Evolutionary conservation across 176 grass and related monocot species (phyloP).

Genomic region (Oropetium thomaeum): DNA sequence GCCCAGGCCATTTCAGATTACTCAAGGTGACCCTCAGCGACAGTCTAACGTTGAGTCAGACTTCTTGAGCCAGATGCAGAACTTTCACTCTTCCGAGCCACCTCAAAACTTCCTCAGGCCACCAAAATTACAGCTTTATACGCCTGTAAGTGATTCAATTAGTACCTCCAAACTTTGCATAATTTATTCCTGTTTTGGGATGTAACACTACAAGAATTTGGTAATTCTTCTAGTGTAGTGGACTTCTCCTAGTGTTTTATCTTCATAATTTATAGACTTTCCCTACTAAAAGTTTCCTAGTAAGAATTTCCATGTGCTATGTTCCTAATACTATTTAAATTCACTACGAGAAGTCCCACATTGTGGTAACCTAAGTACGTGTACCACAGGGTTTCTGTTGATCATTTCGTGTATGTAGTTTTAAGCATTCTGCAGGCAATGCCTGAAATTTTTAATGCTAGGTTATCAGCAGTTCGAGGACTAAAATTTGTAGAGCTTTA

Average conservation of each 20-base stretch:
- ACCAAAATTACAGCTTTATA: constrained; percentile 43
- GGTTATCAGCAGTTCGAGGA: background rate
- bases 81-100: constrained; percentile 37
- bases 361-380: no score
- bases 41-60: constrained; percentile 49
- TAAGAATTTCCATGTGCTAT: no score
- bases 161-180: background rate
- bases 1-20: constrained; percentile 49
- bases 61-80: constrained; percentile 62
- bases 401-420: background rate
- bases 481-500: background rate
- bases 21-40: constrained; percentile 17
- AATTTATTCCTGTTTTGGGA: background rate
- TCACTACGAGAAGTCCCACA: no score
- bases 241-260: no score
- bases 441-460: background rate
- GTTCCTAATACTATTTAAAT: no score
- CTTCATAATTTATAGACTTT: no score
- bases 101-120: constrained; percentile 54
- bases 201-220: no score
- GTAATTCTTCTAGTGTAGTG: no score
- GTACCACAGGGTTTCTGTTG: no score
- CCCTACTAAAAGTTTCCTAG: no score
- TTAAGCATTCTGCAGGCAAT: background rate
- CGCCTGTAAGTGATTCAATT: constrained; percentile 10